Evolutionary conservation across 1,284 basidiomycete species (phyloP).

Genomic region (Taiwanofungus camphoratus): DNA sequence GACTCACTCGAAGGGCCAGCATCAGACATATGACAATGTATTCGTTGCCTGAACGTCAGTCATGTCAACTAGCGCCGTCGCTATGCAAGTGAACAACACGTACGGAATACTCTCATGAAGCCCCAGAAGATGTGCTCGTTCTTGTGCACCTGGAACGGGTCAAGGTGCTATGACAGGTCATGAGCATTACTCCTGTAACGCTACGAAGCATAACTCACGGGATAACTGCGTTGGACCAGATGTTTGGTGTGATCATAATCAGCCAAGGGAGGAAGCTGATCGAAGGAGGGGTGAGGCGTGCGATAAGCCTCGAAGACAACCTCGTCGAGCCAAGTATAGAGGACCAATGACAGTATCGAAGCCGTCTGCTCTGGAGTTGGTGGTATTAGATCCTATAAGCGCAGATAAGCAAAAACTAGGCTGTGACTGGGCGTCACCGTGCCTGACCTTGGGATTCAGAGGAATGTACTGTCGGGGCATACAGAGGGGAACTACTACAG

Average conservation of each 20-base stretch:
- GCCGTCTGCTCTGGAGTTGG: conserved; percentile 66
- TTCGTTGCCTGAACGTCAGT: neutral
- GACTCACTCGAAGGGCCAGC: neutral
- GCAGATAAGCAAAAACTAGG: conserved; percentile 9
- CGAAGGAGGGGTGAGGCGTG: conserved; percentile 20
- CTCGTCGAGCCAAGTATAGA: conserved; percentile 50
- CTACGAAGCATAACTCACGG: conserved; percentile 8
- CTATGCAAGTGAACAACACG: neutral
- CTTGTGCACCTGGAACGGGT: conserved; percentile 21
- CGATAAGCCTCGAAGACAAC: conserved; percentile 24
- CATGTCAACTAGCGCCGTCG: neutral
- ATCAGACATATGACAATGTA: neutral
- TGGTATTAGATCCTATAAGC: neutral
- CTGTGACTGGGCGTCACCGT: conserved; percentile 33
- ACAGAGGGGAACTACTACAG: conserved; percentile 37
- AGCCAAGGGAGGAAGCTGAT: conserved; percentile 35
- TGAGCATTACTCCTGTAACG: neutral
- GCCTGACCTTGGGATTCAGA: conserved; percentile 35
- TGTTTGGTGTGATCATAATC: conserved; percentile 39
- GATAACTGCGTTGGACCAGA: conserved; percentile 31
- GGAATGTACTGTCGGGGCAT: conserved; percentile 40
- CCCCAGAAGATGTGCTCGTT: conserved; percentile 26
- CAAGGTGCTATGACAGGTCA: conserved; percentile 22
- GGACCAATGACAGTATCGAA: conserved; percentile 46
- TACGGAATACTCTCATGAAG: conserved; percentile 21